phyloP scores from a whole-genome alignment of 495 filamentous ascomycete genomes.

The Geopyxis carbonaria region DNA sequence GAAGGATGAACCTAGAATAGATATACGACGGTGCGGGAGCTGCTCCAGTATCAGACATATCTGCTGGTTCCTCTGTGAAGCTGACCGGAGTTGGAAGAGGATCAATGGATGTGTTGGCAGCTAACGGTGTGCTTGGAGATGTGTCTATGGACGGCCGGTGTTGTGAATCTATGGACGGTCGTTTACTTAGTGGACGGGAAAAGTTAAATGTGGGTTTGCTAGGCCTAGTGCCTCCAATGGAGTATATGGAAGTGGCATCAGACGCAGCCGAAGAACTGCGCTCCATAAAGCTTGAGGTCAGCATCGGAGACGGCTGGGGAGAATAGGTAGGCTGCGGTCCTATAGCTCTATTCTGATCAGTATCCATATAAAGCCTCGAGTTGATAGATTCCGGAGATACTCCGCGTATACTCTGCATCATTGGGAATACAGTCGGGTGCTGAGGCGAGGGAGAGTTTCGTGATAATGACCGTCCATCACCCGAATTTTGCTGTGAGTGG shows the following conservation, averaged over 20 bases:
- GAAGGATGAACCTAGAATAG: slow-evolving; percentile 68
- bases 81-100: slow-evolving; percentile 46
- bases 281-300: neutral
- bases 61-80: slow-evolving; percentile 42
- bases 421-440: slow-evolving; percentile 1
- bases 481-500: slow-evolving; percentile 4
- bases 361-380: neutral
- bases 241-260: slow-evolving; percentile 27
- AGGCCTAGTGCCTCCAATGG: slow-evolving; percentile 40
- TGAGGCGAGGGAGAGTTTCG: slow-evolving; percentile 1
- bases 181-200: slow-evolving; percentile 71
- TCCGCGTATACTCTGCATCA: neutral
- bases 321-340: slow-evolving; percentile 34
- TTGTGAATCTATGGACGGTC: slow-evolving; percentile 42
- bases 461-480: neutral
- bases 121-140: slow-evolving; percentile 19
- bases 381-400: neutral
- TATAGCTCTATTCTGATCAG: slow-evolving; percentile 38
- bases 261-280: slow-evolving; percentile 30
- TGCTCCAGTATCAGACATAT: slow-evolving; percentile 31
- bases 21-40: slow-evolving; percentile 64
- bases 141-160: slow-evolving; percentile 15
- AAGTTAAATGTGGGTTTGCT: slow-evolving; percentile 77
- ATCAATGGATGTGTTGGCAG: neutral
- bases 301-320: slow-evolving; percentile 29